Conservation (phyloP, 2,329 filamentous ascomycete genomes). For the Sporothrix curviconia region DNA sequence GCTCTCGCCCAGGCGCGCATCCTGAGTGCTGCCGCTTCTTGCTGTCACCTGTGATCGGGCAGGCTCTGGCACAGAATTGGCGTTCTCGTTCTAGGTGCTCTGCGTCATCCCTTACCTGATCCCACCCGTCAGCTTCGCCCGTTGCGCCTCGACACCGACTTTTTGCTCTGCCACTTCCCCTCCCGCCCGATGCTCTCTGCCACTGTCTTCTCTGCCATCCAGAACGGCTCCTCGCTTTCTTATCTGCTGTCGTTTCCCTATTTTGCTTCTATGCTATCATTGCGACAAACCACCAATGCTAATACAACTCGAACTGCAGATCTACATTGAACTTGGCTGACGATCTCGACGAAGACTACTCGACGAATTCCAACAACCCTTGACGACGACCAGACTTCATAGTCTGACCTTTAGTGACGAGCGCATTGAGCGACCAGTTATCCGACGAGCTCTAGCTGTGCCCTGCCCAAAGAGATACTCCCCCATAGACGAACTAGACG, state of each 20-base stretch:
- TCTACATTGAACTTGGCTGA: neutral
- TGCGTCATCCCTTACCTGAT: neutral
- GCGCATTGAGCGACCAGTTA: neutral
- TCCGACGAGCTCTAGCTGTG: constrained; percentile 7
- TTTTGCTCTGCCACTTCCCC: neutral
- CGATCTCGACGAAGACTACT: neutral
- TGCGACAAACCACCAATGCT: neutral
- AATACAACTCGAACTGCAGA: neutral
- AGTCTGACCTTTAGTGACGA: neutral
- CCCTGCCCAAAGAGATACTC: neutral
- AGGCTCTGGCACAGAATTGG: neutral
- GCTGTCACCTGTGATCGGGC: neutral
- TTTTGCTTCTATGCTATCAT: too few species aligned
- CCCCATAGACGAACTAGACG: neutral
- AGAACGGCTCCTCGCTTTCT: too few species aligned
- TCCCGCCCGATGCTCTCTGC: too few species aligned
- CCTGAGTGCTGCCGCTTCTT: neutral
- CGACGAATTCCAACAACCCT: neutral
- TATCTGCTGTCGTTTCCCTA: too few species aligned
- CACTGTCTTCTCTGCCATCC: too few species aligned
- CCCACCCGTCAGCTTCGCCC: too few species aligned
- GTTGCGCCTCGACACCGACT: neutral
- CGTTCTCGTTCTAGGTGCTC: neutral
- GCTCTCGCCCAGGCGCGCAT: too few species aligned
- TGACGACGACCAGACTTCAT: constrained; percentile 2